A percentile compares a stretch with the other conserved stretches of the same genome.
Conservation (phyloP, 352 stramenopile species). For the Globisporangium middletonii region DNA sequence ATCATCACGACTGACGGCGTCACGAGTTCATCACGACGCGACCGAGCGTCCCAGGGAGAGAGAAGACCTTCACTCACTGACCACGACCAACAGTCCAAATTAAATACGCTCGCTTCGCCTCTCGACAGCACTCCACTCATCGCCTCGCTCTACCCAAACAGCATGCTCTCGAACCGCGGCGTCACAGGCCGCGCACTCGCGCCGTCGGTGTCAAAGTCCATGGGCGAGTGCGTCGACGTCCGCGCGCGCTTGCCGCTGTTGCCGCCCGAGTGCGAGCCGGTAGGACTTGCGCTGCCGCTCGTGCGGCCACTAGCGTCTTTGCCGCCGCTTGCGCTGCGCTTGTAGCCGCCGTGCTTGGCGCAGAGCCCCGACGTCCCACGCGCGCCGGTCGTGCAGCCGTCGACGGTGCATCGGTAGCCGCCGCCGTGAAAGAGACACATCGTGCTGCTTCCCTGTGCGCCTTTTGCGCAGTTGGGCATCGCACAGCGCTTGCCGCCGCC, state of each 20-base stretch:
- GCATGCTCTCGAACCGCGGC: slow-evolving; percentile 4
- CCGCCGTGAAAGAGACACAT: slow-evolving; percentile 82
- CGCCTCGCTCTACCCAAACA: slow-evolving; percentile 3
- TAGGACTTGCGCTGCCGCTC: background rate
- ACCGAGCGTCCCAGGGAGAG: too few species aligned
- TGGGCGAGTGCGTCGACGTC: slow-evolving; percentile 10
- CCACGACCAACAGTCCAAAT: too few species aligned
- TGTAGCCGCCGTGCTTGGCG: slow-evolving; percentile 80
- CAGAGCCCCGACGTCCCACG: slow-evolving; percentile 69
- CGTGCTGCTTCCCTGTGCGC: slow-evolving; percentile 70
- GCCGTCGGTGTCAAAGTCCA: slow-evolving; percentile 1
- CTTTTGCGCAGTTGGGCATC: slow-evolving; percentile 57
- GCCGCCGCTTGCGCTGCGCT: slow-evolving; percentile 25
- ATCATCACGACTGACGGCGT: background rate
- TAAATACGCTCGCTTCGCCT: background rate
- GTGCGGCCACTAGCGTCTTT: background rate
- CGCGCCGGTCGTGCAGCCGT: slow-evolving; percentile 67
- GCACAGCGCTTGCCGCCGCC: slow-evolving; percentile 79
- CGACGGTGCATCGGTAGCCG: slow-evolving; percentile 73
- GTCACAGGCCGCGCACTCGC: background rate
- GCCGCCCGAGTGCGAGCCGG: background rate
- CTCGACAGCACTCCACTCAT: too few species aligned
- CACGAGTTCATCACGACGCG: too few species aligned
- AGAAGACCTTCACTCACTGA: too few species aligned
- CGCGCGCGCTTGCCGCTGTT: slow-evolving; percentile 15